phyloP scores from a whole-genome alignment of 2,329 filamentous ascomycete species.

The Trichoderma atroviride region DNA sequence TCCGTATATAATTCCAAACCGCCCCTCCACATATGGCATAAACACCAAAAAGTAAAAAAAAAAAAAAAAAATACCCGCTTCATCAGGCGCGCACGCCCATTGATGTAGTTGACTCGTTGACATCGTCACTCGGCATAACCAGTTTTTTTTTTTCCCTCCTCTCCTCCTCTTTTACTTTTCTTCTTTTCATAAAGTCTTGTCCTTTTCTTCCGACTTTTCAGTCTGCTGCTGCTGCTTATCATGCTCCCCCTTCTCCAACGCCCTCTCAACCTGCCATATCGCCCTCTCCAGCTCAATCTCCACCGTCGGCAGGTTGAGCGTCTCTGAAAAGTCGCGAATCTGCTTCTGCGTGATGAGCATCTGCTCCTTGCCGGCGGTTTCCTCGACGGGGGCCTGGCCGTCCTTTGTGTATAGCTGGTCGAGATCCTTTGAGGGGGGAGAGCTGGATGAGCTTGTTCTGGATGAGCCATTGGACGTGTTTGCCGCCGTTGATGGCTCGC shows the following conservation, averaged over 20 bases:
- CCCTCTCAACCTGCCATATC: constrained; percentile 69
- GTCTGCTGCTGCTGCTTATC: not conserved
- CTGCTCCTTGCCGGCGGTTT: constrained; percentile 37
- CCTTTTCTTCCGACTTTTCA: constrained; percentile 27
- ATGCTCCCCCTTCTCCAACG: constrained; percentile 46
- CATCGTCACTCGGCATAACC: constrained; percentile 16
- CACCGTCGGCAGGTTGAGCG: constrained; percentile 69
- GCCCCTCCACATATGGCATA: not conserved
- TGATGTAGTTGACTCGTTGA: constrained; percentile 18
- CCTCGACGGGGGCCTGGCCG: constrained; percentile 30
- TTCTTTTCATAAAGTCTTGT: constrained; percentile 16
- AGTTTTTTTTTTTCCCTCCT: not conserved
- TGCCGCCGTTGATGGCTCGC: constrained; percentile 81
- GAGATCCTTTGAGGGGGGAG: constrained; percentile 68
- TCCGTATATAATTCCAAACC: not conserved
- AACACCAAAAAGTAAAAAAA: not conserved
- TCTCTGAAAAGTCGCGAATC: constrained; percentile 61
- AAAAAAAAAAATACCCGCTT: not conserved
- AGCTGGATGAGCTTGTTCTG: constrained; percentile 70
- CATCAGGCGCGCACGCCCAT: constrained; percentile 7
- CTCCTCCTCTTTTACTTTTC: not conserved
- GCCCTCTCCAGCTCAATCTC: constrained; percentile 74
- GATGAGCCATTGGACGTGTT: constrained; percentile 80
- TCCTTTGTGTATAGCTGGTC: constrained; percentile 71
- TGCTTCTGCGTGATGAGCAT: constrained; percentile 54